phyloP scores from a whole-genome alignment of 2,329 filamentous ascomycete species.

The Basipetospora sp. region DNA sequence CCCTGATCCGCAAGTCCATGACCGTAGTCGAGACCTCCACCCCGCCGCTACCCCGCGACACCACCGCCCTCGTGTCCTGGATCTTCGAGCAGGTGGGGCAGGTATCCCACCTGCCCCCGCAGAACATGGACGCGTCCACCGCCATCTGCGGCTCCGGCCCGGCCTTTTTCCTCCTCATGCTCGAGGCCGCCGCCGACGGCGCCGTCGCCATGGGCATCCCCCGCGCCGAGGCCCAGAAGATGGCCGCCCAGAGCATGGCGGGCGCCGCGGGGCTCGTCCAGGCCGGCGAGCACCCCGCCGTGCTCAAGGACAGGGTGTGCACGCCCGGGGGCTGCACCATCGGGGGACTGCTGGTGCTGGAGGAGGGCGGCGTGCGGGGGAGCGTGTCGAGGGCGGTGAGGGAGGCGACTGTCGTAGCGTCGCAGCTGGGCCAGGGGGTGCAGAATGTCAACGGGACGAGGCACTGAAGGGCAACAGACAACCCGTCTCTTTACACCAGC shows the following conservation, averaged over 20 bases:
- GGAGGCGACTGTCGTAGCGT: constrained; percentile 56
- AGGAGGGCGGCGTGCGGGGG: constrained; percentile 57
- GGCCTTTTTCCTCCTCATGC: constrained; percentile 60
- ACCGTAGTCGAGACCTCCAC: constrained; percentile 56
- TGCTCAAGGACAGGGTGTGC: constrained; percentile 61
- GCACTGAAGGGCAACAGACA: constrained; percentile 14
- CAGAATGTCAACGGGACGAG: constrained; percentile 1
- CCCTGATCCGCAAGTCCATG: constrained; percentile 66
- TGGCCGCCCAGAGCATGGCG: constrained; percentile 68
- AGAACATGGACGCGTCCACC: constrained; percentile 57
- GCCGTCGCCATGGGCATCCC: constrained; percentile 64
- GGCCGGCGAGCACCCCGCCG: constrained; percentile 58
- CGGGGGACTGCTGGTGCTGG: constrained; percentile 51
- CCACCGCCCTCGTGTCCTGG: constrained; percentile 50
- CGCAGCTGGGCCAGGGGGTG: constrained; percentile 39
- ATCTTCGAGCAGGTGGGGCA: constrained; percentile 64
- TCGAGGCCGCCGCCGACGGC: constrained; percentile 63
- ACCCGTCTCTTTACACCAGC: no score
- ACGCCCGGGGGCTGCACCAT: constrained; percentile 70
- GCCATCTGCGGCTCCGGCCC: constrained; percentile 62
- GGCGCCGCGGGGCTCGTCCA: constrained; percentile 39
- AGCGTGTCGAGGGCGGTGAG: constrained; percentile 53
- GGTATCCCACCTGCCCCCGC: constrained; percentile 51
- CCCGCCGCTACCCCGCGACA: constrained; percentile 39
- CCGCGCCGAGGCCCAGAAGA: constrained; percentile 54